phyloP scores from a whole-genome alignment of 2,329 filamentous ascomycete genomes.

The Neofusicoccum ribis region DNA sequence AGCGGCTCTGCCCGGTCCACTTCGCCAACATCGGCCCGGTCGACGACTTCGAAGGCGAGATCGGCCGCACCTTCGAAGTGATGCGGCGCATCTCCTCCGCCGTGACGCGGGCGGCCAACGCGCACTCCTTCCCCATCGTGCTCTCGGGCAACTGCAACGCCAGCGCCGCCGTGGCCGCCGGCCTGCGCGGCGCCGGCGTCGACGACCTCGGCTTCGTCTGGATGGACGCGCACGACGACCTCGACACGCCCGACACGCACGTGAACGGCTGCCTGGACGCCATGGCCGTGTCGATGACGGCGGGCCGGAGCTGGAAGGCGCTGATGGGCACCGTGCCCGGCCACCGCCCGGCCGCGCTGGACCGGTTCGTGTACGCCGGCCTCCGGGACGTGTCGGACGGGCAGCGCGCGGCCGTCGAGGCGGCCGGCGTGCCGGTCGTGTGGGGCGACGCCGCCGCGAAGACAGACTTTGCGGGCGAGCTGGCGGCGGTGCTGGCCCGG shows the following conservation, averaged over 20 bases:
- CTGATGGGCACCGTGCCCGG: constrained; percentile 36
- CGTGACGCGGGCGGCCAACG: constrained; percentile 30
- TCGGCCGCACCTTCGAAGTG: constrained; percentile 43
- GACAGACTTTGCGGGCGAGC: constrained; percentile 18
- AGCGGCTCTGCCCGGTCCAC: constrained; percentile 25
- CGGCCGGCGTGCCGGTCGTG: constrained; percentile 27
- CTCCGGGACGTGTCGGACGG: constrained; percentile 30
- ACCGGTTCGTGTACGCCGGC: constrained; percentile 29
- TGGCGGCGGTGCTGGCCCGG: constrained; percentile 1
- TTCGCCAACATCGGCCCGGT: constrained; percentile 32
- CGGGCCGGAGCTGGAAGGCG: constrained; percentile 35
- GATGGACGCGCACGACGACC: constrained; percentile 49
- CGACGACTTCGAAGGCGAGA: constrained; percentile 43
- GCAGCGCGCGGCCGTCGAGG: constrained; percentile 34
- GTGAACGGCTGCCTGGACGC: constrained; percentile 42
- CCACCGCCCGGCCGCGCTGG: constrained; percentile 20
- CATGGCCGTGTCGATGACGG: constrained; percentile 40
- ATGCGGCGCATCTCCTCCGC: constrained; percentile 38
- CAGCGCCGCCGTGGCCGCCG: constrained; percentile 39
- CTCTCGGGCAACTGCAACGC: constrained; percentile 44
- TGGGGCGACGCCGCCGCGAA: constrained; percentile 20
- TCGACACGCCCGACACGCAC: constrained; percentile 38
- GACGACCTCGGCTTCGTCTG: constrained; percentile 36
- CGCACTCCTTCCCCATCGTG: constrained; percentile 39
- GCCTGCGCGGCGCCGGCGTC: constrained; percentile 24